phyloP scores from a whole-genome alignment of 2,329 filamentous ascomycete species.

The Fusarium keratoplasticum region DNA sequence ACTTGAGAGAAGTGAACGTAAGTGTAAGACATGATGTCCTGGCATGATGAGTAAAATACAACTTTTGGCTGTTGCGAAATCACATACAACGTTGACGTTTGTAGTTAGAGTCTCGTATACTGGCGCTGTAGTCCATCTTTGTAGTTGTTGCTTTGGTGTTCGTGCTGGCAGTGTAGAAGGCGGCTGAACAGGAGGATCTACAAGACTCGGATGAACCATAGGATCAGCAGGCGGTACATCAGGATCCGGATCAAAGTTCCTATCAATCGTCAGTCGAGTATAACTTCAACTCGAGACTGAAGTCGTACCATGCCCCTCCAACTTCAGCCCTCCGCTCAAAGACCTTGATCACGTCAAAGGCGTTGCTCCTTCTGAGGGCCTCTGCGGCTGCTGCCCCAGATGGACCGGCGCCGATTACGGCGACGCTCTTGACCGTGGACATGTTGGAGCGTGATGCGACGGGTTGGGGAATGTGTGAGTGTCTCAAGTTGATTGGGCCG shows the following conservation, averaged over 20 bases:
- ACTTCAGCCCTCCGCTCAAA: constrained; percentile 6
- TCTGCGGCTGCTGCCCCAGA: constrained; percentile 1
- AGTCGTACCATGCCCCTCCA: constrained; percentile 2
- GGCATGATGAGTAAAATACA: neutral
- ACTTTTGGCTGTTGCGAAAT: no score
- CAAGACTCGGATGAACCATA: neutral
- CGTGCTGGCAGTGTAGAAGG: neutral
- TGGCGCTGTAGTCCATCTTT: constrained; percentile 2
- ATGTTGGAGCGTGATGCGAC: neutral
- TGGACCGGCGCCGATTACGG: constrained; percentile 10
- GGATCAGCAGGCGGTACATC: constrained; percentile 1
- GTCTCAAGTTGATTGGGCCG: neutral
- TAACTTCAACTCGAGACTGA: neutral
- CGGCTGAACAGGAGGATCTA: neutral
- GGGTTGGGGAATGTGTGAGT: neutral
- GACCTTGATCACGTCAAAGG: neutral
- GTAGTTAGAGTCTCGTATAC: constrained; percentile 68
- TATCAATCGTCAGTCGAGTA: neutral
- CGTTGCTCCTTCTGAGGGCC: neutral
- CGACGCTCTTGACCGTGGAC: neutral
- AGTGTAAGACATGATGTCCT: constrained; percentile 38
- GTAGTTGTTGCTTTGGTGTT: neutral
- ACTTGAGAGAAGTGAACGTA: constrained; percentile 64
- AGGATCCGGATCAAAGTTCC: constrained; percentile 2
- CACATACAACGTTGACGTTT: constrained; percentile 60